Base-by-base conservation (phyloP, 2,329 filamentous ascomycete genomes). In the Diaporthe nobilis region DNA sequence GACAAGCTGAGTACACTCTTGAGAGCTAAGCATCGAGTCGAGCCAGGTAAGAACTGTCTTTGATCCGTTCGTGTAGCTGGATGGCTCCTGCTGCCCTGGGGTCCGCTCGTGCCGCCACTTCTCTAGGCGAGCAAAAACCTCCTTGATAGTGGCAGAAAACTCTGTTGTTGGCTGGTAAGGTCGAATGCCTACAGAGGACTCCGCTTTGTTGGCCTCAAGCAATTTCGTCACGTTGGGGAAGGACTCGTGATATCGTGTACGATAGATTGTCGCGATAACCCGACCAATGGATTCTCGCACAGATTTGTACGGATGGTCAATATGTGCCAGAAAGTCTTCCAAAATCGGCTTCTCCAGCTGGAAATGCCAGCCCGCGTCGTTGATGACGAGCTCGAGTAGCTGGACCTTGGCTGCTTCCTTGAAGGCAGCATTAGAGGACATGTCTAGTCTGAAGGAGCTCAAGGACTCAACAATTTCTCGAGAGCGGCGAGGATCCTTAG, bases 341-440 rank as follows among this genome's bases (percentile, higher is more conserved):
- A 98, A 87, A 70, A 99, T 96, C 0, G 96, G 95, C 84, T 95
- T 92, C 79, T 97, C 95, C 15, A 95, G 88, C 77, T 95, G 95
- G 88, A 98, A 99, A 83, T 99, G 97, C 97, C 97, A 99, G 1
- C 97, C 97, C 49, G 93, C 91, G 80, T 98, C 95, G 60, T 92
- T 92, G 76, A 99, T 94, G 77, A 94, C 91, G 79, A 98, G 95
- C 79, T 98, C 95, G 25, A 99, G 88, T 42, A 99, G 87, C 78
- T 97, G 93, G 22, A 99, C 95, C 86, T 98, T 98, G 39, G 96
- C 97, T 73, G 96, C 98, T 83, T 99, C 97, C 83, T 99, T 99
- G 89, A 99, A 99, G 0, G 97, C 97, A 5, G 97, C 97, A 82
- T 98, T 98, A 0, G 96, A 98, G 8, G 91, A 88, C 93, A 98